Evolutionary conservation across 139 green algal genomes (phyloP).

Genomic region (Chlamydomonas schloesseri): DNA sequence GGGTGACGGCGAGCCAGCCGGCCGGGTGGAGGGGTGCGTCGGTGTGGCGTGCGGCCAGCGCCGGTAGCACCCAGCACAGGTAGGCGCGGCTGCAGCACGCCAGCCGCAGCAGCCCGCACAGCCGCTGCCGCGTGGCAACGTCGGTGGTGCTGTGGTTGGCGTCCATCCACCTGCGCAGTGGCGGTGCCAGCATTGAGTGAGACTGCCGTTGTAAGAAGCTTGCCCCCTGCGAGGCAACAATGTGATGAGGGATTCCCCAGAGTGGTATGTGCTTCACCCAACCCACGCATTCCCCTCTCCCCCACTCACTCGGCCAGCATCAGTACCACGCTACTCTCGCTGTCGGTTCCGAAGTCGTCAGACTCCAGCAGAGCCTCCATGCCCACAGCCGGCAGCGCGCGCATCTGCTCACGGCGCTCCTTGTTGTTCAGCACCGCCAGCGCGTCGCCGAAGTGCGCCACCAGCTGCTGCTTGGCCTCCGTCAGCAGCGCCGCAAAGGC

Average conservation of each 20-base stretch:
- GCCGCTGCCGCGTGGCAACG: not conserved
- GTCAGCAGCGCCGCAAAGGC: not conserved
- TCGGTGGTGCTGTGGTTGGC: not conserved
- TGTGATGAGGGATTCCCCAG: too few species aligned
- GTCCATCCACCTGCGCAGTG: not conserved
- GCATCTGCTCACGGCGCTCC: not conserved
- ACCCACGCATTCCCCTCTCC: too few species aligned
- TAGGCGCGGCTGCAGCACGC: not conserved
- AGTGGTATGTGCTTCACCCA: too few species aligned
- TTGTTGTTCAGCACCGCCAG: not conserved
- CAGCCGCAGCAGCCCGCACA: slow-evolving; percentile 17
- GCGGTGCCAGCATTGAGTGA: too few species aligned
- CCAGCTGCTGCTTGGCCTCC: not conserved
- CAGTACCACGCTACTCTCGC: slow-evolving; percentile 8
- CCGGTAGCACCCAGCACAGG: not conserved
- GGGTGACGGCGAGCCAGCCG: too few species aligned
- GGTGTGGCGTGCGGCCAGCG: not conserved
- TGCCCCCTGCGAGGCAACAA: too few species aligned
- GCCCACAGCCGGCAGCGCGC: not conserved
- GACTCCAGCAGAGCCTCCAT: slow-evolving; percentile 24
- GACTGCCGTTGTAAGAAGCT: too few species aligned
- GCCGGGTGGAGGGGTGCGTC: too few species aligned
- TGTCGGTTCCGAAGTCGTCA: slow-evolving; percentile 19
- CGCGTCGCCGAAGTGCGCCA: not conserved
- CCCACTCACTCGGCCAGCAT: not conserved